Base-by-base conservation (phyloP, 306 rosid genomes). In the Prunus armeniaca region DNA sequence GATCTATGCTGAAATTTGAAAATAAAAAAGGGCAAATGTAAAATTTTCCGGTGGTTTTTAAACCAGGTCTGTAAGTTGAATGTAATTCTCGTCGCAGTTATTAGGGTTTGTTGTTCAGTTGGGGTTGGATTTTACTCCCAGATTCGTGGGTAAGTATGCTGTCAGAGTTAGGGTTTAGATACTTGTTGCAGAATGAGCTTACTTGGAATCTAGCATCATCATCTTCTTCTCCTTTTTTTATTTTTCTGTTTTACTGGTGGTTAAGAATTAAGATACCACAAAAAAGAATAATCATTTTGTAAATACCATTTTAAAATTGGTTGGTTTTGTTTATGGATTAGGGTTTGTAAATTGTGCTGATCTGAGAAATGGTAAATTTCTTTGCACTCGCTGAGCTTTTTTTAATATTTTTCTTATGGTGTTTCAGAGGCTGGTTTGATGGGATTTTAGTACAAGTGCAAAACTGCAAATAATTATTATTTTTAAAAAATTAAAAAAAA, bases 101-200 rank as follows among this genome's bases (percentile, higher is more conserved):
- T 63, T 50, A 79, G 81, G 75, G 67, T 63, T 74, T 77, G 25
- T 20, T 72, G 58, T 67, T 10, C 38, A 54, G 65, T 68, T 61
- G 57, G 34, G 20, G 11, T 46, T 43, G 46, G 27, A 22, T 52
- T 46, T 32, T 56, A 60, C 56, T 20, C 50, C 30, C 45, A 51
- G 80, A 80, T 60, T 80, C 61, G 66, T 46, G 6, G 62, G 13
- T 24, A 65, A 28, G 12, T 32, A 18, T 4, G 30, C 25, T 45
- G 62, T 34, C 19, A 49, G 54, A 22, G 46, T 43, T 43, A 52
- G 47, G 80, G 80, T 56, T 32, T 55, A 17, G 65, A 52, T 52
- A 41, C 45, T 41, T 17, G 43, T 45, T 58, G 76, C 66, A 56
- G 76, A 72, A 34, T 38, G 22, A 57, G 76, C 76, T 57, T 73